These are phyloP conservation scores for Mycosphaerella sp. DNA, from an alignment of 2,329 filamentous ascomycete genomes.

Conservation along the genomic window DNA sequence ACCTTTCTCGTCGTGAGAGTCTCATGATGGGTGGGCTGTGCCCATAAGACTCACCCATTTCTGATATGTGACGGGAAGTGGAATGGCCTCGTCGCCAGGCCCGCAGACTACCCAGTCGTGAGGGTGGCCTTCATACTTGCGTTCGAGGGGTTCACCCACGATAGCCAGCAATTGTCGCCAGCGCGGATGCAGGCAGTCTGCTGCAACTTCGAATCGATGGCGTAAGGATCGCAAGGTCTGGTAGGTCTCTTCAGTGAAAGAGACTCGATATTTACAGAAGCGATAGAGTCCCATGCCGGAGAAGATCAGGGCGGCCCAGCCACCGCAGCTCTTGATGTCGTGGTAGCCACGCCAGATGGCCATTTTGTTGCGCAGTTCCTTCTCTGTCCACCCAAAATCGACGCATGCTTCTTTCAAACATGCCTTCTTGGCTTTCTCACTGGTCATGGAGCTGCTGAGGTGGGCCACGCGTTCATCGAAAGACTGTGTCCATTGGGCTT, in stretches of 20 bases:
- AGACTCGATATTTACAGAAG: conserved; percentile 55
- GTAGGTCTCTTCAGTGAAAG: conserved; percentile 48
- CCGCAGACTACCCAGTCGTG: conserved; percentile 48
- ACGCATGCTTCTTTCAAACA: conserved; percentile 50
- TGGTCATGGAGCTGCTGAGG: conserved; percentile 28
- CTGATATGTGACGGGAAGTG: conserved; percentile 43
- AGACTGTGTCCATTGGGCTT: conserved; percentile 52
- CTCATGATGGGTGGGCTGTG: no score
- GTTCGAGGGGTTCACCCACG: conserved; percentile 39
- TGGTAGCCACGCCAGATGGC: conserved; percentile 54
- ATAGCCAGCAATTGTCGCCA: conserved; percentile 49
- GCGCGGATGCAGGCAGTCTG: conserved; percentile 29
- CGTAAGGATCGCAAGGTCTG: conserved; percentile 41
- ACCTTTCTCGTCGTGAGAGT: no score
- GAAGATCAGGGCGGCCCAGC: conserved; percentile 52
- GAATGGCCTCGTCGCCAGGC: conserved; percentile 39
- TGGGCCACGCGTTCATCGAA: conserved; percentile 48
- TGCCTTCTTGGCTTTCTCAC: conserved; percentile 45
- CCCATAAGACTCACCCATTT: conserved; percentile 28
- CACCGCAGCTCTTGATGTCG: conserved; percentile 52
- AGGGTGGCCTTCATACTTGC: conserved; percentile 43
- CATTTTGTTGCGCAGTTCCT: conserved; percentile 50
- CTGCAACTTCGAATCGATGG: conserved; percentile 39
- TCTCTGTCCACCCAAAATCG: conserved; percentile 52
- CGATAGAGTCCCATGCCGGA: conserved; percentile 54